Conservation (phyloP, 805 yeast genomes). For the Yamadazyma kitorensis region DNA sequence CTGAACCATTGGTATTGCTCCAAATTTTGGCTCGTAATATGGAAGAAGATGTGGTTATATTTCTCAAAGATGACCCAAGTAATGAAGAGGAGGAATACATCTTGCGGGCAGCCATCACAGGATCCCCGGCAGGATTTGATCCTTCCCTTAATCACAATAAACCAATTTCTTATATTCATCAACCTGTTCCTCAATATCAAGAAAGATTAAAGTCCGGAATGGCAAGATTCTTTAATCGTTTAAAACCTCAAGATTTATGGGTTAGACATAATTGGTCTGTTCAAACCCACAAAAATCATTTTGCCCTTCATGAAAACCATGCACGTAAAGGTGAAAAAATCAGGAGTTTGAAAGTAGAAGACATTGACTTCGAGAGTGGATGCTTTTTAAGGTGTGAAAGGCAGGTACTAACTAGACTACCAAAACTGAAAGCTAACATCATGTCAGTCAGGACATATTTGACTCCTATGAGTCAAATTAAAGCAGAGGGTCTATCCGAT, state of each 20-base stretch:
- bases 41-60: constrained; percentile 63
- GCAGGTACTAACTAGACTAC: constrained; percentile 35
- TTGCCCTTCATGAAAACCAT: constrained; percentile 29
- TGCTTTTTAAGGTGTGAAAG: constrained; percentile 36
- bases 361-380: constrained; percentile 33
- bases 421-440: constrained; percentile 30
- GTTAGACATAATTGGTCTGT: constrained; percentile 69
- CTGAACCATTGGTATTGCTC: constrained; percentile 20
- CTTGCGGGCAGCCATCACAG: constrained; percentile 53
- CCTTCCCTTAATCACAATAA: constrained; percentile 52
- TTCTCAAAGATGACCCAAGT: constrained; percentile 40
- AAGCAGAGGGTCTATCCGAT: constrained; percentile 29
- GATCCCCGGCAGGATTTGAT: constrained; percentile 73
- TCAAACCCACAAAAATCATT: constrained; percentile 51
- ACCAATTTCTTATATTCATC: constrained; percentile 60
- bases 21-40: constrained; percentile 32
- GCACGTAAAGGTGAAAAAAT: constrained; percentile 28
- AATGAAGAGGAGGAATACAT: constrained; percentile 54
- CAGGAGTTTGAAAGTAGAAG: constrained; percentile 19
- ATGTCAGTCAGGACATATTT: constrained; percentile 39
- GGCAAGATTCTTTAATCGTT: constrained; percentile 61
- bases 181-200: constrained; percentile 69
- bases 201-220: constrained; percentile 56
- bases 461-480: constrained; percentile 27
- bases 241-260: constrained; percentile 54